Conservation (phyloP, 495 filamentous ascomycete species). For the Xylaria intraflava region DNA sequence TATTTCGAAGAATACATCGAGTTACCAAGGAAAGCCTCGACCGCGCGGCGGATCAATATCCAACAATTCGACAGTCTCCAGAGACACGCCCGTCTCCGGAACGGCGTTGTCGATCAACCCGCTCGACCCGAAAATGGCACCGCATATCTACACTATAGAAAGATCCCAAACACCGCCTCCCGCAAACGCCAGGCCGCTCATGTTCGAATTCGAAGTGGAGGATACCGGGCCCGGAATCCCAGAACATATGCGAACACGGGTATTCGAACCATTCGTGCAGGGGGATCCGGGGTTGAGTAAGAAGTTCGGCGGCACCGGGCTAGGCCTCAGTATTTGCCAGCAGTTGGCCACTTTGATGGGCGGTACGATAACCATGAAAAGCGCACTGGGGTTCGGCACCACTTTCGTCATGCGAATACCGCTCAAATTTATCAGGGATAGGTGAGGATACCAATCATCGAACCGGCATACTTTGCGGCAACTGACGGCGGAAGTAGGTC, state of each 20-base stretch:
- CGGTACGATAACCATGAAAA: conserved; percentile 65
- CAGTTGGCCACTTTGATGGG: conserved; percentile 81
- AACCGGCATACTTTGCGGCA: conserved; percentile 33
- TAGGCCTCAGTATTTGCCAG: conserved; percentile 82
- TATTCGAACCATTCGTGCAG: conserved; percentile 94
- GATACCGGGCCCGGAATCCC: conserved; percentile 92
- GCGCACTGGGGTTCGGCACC: conserved; percentile 66
- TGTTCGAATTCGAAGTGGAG: conserved; percentile 82
- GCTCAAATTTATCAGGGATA: conserved; percentile 65
- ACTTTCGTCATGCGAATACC: conserved; percentile 82
- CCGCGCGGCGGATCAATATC: conserved; percentile 44
- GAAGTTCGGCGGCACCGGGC: conserved; percentile 86
- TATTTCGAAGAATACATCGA: conserved; percentile 40
- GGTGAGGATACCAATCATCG: conserved; percentile 22
- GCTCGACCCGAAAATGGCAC: conserved; percentile 44
- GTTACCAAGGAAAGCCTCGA: conserved; percentile 32
- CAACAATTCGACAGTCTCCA: conserved; percentile 41
- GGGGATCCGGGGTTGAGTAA: conserved; percentile 82
- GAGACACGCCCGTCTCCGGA: conserved; percentile 27
- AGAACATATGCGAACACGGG: conserved; percentile 61
- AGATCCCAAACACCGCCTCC: conserved; percentile 56
- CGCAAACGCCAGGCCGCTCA: conserved; percentile 48
- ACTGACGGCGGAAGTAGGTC: conserved; percentile 31
- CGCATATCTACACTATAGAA: conserved; percentile 46
- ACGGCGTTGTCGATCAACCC: conserved; percentile 54